Percentiles rank a stretch among this genome's conserved stretches.
These are phyloP conservation scores for Saccharomyces hybrid DNA, from an alignment of 1,139 yeast species.

Conservation along the genomic window DNA sequence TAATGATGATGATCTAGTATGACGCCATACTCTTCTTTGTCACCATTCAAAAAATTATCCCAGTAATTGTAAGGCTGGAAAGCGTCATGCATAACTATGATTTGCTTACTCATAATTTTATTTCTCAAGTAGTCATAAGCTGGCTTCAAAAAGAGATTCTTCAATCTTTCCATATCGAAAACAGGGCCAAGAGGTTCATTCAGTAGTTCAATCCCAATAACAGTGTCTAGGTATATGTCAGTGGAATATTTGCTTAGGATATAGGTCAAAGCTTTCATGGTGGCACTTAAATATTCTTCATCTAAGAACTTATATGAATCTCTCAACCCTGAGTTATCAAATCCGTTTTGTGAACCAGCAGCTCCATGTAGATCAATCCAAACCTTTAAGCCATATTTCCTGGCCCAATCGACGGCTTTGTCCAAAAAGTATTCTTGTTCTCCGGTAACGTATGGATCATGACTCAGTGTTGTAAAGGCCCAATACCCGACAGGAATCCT, in stretches of 20 bases:
- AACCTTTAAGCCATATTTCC: constrained; percentile 53
- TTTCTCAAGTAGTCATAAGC: constrained; percentile 34
- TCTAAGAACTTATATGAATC: constrained; percentile 56
- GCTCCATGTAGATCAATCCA: constrained; percentile 96
- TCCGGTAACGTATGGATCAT: constrained; percentile 86
- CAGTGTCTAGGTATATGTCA: constrained; percentile 55
- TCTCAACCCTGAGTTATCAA: constrained; percentile 87
- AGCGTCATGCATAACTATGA: constrained; percentile 40
- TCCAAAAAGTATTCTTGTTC: constrained; percentile 71
- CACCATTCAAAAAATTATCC: constrained; percentile 43
- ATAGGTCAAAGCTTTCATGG: constrained; percentile 27
- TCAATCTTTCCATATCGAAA: constrained; percentile 51
- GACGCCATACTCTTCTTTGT: constrained; percentile 50
- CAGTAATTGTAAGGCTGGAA: constrained; percentile 58
- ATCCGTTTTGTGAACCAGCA: constrained; percentile 94
- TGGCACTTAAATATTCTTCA: constrained; percentile 38
- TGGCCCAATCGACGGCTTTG: constrained; percentile 70
- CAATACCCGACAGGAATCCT: constrained; percentile 94
- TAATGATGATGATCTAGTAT: constrained; percentile 87
- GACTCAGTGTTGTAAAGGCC: constrained; percentile 65
- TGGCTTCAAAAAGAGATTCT: constrained; percentile 42
- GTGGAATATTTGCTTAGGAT: constrained; percentile 58
- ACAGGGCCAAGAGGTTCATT: constrained; percentile 87
- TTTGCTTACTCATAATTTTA: constrained; percentile 26
- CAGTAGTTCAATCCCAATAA: constrained; percentile 74